Base-by-base conservation (phyloP, 2,329 filamentous ascomycete genomes). In the Monosporascus sp. region DNA sequence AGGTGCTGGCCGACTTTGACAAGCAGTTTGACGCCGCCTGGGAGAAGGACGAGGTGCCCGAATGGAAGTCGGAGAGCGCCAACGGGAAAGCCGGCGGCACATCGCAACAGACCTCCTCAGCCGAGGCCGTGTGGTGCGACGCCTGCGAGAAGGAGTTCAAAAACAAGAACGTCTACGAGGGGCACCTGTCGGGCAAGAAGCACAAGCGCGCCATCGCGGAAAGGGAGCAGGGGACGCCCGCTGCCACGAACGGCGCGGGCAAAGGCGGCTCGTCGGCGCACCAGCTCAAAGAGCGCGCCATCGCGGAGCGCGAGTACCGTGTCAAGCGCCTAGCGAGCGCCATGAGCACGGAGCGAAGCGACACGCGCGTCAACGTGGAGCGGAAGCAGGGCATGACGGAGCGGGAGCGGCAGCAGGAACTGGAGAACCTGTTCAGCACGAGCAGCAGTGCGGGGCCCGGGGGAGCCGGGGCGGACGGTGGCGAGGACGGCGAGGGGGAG, bases 371-470 rank as follows among this genome's bases (percentile, higher is more conserved):
- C 62, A 97, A 99, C 65, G 91, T 97, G 11, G 95, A 99, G 78
- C 88, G 94, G 49, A 94, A 90, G 70, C 90, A 95, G 68, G 93
- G 93, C 59, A 96, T 99, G 91, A 99, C 94, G 3, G 93, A 97
- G 67, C 86, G 91, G 34, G 94, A 99, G 70, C 87, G 94, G 15
- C 89, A 95, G 65, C 90, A 96, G 71, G 95, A 99, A 69, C 81
- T 97, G 14, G 92, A 96, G 51, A 91, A 92, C 45, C 74, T 97
- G 15, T 90, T 92, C 70, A 80, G 70, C 59, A 60, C 72, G 41
- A 64, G 65, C 1, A 80, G 81, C 0, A 83, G 88, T 60, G 74
- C 78, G 14, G 67, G 66, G 58, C 68, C 61, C 52, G 72, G 63
- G 59, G 80, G 88, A 60, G 73, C 78, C 4, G 64, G 65, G 11